These are phyloP conservation scores for Metahyphopichia silvanorum DNA, from an alignment of 805 yeast species.

Conservation along the genomic window DNA sequence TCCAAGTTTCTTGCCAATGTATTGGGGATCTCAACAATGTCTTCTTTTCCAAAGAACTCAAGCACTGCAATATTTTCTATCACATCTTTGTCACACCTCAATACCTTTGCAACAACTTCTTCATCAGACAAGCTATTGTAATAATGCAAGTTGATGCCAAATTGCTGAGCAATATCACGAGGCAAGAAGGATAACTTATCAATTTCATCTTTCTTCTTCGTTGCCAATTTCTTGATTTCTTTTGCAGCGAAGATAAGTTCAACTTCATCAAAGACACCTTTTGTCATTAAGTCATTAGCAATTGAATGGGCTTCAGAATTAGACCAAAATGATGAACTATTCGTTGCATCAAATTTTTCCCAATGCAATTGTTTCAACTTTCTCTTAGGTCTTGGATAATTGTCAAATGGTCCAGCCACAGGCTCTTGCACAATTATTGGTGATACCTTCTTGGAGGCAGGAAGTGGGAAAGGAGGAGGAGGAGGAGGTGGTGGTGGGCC, in stretches of 20 bases:
- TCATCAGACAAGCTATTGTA: slow-evolving; percentile 52
- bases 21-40: slow-evolving; percentile 56
- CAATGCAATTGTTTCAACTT: slow-evolving; percentile 78
- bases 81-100: slow-evolving; percentile 58
- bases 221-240: slow-evolving; percentile 44
- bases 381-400: slow-evolving; percentile 54
- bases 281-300: slow-evolving; percentile 48
- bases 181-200: slow-evolving; percentile 57
- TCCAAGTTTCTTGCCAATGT: slow-evolving; percentile 53
- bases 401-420: slow-evolving; percentile 31
- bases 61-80: slow-evolving; percentile 53
- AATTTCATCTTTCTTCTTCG: slow-evolving; percentile 39
- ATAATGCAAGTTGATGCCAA: slow-evolving; percentile 72
- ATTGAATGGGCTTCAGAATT: slow-evolving; percentile 38
- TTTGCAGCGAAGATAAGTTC: slow-evolving; percentile 59
- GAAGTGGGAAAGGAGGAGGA: slow-evolving; percentile 25
- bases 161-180: slow-evolving; percentile 73
- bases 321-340: slow-evolving; percentile 62
- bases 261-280: slow-evolving; percentile 65
- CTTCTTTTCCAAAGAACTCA: slow-evolving; percentile 70
- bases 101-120: slow-evolving; percentile 51
- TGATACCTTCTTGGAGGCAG: slow-evolving; percentile 2
- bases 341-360: slow-evolving; percentile 61
- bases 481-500: slow-evolving; percentile 20
- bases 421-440: slow-evolving; percentile 10